Conservation (phyloP, 129 eudicot genomes). For the Artemisia annua region DNA sequence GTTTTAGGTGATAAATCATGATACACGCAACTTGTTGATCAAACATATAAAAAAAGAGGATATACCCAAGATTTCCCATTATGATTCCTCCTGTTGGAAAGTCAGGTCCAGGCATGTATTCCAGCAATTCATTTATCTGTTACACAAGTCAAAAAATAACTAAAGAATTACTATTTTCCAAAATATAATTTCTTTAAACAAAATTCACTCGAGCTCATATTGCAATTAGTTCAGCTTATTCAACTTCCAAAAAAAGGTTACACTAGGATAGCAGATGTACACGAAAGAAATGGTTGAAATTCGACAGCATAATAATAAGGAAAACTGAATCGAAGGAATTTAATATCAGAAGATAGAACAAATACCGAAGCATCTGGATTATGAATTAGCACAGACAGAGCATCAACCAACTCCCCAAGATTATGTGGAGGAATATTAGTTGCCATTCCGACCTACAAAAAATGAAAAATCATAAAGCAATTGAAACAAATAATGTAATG, state of each 20-base stretch:
- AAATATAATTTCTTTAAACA: background rate
- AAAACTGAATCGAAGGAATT: background rate
- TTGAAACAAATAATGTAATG: background rate
- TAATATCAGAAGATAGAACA: conserved; percentile 7
- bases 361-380: conserved; percentile 93
- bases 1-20: background rate
- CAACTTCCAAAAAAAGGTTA: conserved; percentile 4
- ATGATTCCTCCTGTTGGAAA: conserved; percentile 97
- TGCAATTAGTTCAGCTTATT: background rate
- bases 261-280: background rate
- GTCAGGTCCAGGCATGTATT: conserved; percentile 99
- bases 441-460: conserved; percentile 88
- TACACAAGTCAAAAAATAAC: conserved; percentile 14
- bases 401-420: conserved; percentile 97
- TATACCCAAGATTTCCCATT: conserved; percentile 88
- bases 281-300: too few relatives aligned
- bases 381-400: conserved; percentile 73
- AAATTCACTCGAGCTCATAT: background rate
- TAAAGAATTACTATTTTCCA: background rate
- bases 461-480: background rate
- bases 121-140: conserved; percentile 91
- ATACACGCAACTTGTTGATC: background rate
- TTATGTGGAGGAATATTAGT: conserved; percentile 98
- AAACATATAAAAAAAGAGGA: background rate
- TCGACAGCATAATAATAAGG: background rate